Evolutionary conservation across 2,329 filamentous ascomycete genomes (phyloP).

Genomic region (Fonsecaea erecta): DNA sequence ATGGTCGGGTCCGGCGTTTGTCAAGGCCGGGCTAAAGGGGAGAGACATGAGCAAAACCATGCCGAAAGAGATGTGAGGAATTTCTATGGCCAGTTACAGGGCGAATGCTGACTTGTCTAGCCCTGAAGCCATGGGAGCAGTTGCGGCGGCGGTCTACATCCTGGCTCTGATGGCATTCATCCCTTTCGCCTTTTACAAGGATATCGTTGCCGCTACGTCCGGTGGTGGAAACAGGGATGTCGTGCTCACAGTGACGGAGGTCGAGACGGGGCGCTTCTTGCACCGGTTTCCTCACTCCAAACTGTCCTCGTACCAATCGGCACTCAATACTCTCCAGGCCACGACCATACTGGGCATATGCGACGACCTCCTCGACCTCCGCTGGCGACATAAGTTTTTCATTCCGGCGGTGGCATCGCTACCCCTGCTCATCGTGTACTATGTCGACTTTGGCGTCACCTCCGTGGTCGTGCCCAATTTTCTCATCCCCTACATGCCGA

Average conservation of each 20-base stretch:
- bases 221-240: slow-evolving; percentile 91
- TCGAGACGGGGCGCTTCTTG: slow-evolving; percentile 81
- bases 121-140: slow-evolving; percentile 93
- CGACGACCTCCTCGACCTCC: slow-evolving; percentile 96
- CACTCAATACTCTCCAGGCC: slow-evolving; percentile 87
- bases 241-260: slow-evolving; percentile 71
- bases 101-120: slow-evolving; percentile 45
- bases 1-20: slow-evolving; percentile 90
- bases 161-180: slow-evolving; percentile 89
- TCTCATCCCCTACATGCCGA: slow-evolving; percentile 73
- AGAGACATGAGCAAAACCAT: slow-evolving; percentile 82
- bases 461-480: slow-evolving; percentile 89
- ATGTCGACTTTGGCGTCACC: slow-evolving; percentile 97
- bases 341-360: slow-evolving; percentile 90
- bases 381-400: slow-evolving; percentile 98
- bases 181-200: slow-evolving; percentile 96
- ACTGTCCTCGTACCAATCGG: slow-evolving; percentile 93
- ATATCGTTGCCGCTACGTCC: slow-evolving; percentile 92
- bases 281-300: slow-evolving; percentile 95
- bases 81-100: not conserved
- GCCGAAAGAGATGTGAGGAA: slow-evolving; percentile 71
- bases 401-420: slow-evolving; percentile 93
- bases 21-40: slow-evolving; percentile 85
- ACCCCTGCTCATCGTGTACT: slow-evolving; percentile 94
- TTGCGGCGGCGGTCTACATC: slow-evolving; percentile 91